Evolutionary conservation across 805 yeast genomes (phyloP).

Genomic region (Kluyveromyces dobzhanskii): DNA sequence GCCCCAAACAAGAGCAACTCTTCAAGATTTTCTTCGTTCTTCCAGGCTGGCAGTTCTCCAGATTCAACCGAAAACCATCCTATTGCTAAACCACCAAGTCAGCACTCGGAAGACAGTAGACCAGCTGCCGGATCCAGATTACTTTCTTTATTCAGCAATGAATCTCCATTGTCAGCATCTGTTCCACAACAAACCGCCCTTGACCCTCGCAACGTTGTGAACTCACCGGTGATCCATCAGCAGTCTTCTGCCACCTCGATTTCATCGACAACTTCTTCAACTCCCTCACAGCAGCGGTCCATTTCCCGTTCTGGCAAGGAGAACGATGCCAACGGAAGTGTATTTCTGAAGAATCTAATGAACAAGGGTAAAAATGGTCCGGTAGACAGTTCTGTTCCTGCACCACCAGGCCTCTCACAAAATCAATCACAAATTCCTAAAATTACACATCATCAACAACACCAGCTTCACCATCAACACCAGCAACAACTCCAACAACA

Average conservation of each 20-base stretch:
- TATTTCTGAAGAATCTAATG: slow-evolving; percentile 5
- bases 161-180: not conserved
- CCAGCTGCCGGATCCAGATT: slow-evolving; percentile 23
- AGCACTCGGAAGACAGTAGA: slow-evolving; percentile 5
- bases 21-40: slow-evolving; percentile 32
- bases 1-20: slow-evolving; percentile 14
- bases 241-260: not conserved
- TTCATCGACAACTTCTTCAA: not conserved
- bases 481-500: not conserved
- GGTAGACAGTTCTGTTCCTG: not conserved
- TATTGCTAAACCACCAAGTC: slow-evolving; percentile 8
- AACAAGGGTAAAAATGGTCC: slow-evolving; percentile 3
- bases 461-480: slow-evolving; percentile 12
- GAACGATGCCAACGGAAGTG: slow-evolving; percentile 1
- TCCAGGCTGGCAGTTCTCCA: slow-evolving; percentile 16
- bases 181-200: too few relatives aligned
- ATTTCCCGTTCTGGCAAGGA: not conserved
- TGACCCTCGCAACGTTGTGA: too few relatives aligned
- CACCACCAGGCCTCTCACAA: slow-evolving; percentile 9
- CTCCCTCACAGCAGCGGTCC: not conserved
- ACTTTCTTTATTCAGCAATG: slow-evolving; percentile 23
- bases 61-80: not conserved
- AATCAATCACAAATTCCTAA: not conserved
- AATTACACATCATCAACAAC: slow-evolving; percentile 5
- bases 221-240: not conserved